A percentile compares a stretch with the other conserved stretches of the same genome.
Conservation (phyloP, 306 rosid species). For the Albizia julibrissin region DNA sequence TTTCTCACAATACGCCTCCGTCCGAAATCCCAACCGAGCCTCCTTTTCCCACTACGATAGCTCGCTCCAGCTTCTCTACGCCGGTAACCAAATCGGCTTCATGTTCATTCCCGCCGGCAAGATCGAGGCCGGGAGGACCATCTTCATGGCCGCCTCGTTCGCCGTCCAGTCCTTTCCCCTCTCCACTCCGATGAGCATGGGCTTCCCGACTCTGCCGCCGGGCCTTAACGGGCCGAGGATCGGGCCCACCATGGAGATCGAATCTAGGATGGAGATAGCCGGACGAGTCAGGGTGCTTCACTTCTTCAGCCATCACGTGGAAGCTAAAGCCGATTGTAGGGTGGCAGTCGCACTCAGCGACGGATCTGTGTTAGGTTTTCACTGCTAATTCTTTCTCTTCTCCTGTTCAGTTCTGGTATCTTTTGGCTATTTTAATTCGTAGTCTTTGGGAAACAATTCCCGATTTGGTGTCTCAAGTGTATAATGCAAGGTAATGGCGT, state of each 20-base stretch:
- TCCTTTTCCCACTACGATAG: slow-evolving; percentile 81
- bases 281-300: slow-evolving; percentile 83
- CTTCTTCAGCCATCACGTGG: slow-evolving; percentile 74
- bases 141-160: slow-evolving; percentile 80
- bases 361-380: slow-evolving; percentile 86
- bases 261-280: slow-evolving; percentile 62
- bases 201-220: slow-evolving; percentile 32
- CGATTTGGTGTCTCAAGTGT: not conserved
- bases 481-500: not conserved
- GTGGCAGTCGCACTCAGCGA: slow-evolving; percentile 61
- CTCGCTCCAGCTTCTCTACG: slow-evolving; percentile 77
- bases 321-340: slow-evolving; percentile 58
- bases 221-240: slow-evolving; percentile 44
- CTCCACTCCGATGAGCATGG: slow-evolving; percentile 42
- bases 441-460: not conserved
- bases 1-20: slow-evolving; percentile 82
- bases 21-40: slow-evolving; percentile 80
- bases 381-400: slow-evolving; percentile 50
- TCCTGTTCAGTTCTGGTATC: not conserved
- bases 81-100: slow-evolving; percentile 79
- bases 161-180: slow-evolving; percentile 66
- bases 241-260: slow-evolving; percentile 73
- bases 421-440: not conserved
- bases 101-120: slow-evolving; percentile 92
- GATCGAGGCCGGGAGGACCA: slow-evolving; percentile 67